These are phyloP conservation scores for Nannizzia gypsea DNA, from an alignment of 2,329 filamentous ascomycete genomes.

Conservation along the genomic window DNA sequence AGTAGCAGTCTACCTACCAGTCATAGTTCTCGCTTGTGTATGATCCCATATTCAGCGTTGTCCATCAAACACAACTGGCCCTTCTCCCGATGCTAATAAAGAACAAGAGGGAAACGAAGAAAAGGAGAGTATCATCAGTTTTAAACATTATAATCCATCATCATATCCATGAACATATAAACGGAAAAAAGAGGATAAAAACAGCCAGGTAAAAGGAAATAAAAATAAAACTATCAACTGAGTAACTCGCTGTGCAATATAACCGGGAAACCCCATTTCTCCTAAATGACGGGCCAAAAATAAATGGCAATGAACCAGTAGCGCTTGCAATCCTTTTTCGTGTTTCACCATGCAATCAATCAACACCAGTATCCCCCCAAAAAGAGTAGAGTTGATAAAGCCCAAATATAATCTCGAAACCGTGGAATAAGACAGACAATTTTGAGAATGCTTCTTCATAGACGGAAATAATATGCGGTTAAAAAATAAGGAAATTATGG, in stretches of 20 bases:
- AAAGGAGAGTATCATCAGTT: background rate
- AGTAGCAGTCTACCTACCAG: background rate
- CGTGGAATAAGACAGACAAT: background rate
- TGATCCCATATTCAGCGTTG: background rate
- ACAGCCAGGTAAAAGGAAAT: background rate
- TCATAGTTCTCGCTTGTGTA: background rate
- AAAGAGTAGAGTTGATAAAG: background rate
- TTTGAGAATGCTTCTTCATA: background rate
- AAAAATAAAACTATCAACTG: background rate
- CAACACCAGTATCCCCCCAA: background rate
- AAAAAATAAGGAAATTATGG: background rate
- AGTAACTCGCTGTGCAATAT: slow-evolving; percentile 1
- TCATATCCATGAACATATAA: background rate
- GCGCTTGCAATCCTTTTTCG: background rate
- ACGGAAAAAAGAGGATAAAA: background rate
- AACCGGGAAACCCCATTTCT: background rate
- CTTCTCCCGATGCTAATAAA: background rate
- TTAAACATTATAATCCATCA: slow-evolving; percentile 5
- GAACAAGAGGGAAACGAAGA: background rate
- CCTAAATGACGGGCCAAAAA: background rate
- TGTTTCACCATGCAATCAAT: slow-evolving; percentile 1
- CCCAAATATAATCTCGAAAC: background rate
- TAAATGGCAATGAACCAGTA: background rate
- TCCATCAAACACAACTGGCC: background rate
- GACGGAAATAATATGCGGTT: background rate